phyloP scores from a whole-genome alignment of 2,329 filamentous ascomycete species.

The Acrodontium crateriforme region DNA sequence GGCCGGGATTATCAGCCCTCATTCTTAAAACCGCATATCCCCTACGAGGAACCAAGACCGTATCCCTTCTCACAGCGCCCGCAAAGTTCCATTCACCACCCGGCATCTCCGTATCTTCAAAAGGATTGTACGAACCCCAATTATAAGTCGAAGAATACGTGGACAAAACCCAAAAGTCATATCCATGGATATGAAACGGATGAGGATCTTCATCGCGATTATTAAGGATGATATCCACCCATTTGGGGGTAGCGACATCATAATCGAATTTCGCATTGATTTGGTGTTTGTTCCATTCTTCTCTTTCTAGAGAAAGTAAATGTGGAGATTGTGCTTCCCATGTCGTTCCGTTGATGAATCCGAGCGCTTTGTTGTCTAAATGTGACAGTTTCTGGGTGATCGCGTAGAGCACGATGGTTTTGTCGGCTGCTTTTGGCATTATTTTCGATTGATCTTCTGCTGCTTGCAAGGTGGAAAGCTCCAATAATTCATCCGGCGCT shows the following conservation, averaged over 20 bases:
- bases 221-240: slow-evolving; percentile 37
- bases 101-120: slow-evolving; percentile 9
- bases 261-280: slow-evolving; percentile 23
- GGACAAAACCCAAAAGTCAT: slow-evolving; percentile 17
- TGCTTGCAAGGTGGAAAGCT: slow-evolving; percentile 6
- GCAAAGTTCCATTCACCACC: slow-evolving; percentile 11
- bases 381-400: slow-evolving; percentile 32
- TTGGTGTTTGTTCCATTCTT: slow-evolving; percentile 30
- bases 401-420: slow-evolving; percentile 33
- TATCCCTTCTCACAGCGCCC: slow-evolving; percentile 20
- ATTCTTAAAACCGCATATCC: slow-evolving; percentile 26
- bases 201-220: slow-evolving; percentile 38
- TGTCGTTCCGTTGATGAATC: slow-evolving; percentile 36
- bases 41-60: slow-evolving; percentile 21
- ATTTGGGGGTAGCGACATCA: slow-evolving; percentile 12
- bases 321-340: slow-evolving; percentile 25
- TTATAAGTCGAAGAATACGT: slow-evolving; percentile 10
- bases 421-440: slow-evolving; percentile 20
- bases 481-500: slow-evolving; percentile 3
- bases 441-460: slow-evolving; percentile 8
- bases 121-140: slow-evolving; percentile 14
- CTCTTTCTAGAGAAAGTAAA: slow-evolving; percentile 22
- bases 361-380: slow-evolving; percentile 30
- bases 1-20: slow-evolving; percentile 22
- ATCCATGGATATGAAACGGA: slow-evolving; percentile 33